Evolutionary conservation across 306 rosid genomes (phyloP).

Genomic region (Malus asiatica): DNA sequence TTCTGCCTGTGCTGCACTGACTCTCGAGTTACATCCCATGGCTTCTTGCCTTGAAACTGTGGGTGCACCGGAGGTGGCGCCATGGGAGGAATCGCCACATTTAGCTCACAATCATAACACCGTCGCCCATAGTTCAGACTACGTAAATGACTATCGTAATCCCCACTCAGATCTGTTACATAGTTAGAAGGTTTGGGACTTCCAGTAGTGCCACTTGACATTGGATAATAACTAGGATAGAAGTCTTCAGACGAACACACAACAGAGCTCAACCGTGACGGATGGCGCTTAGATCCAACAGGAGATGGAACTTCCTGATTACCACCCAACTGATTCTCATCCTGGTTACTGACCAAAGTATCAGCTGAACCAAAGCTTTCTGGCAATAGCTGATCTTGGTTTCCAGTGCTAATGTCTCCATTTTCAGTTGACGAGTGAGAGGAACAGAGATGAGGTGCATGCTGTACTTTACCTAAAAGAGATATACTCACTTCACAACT

Average conservation of each 20-base stretch:
- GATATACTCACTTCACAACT: slow-evolving; percentile 7
- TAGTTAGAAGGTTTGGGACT: slow-evolving; percentile 23
- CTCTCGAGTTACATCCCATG: slow-evolving; percentile 33
- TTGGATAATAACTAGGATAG: slow-evolving; percentile 24
- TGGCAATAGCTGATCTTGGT: slow-evolving; percentile 1
- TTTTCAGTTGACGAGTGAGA: slow-evolving; percentile 1
- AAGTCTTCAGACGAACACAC: slow-evolving; percentile 27
- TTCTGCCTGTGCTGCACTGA: slow-evolving; percentile 27
- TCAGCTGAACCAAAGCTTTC: slow-evolving; percentile 17
- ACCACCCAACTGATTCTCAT: slow-evolving; percentile 21
- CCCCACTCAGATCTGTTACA: slow-evolving; percentile 46
- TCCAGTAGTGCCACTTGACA: slow-evolving; percentile 13
- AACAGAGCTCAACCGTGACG: slow-evolving; percentile 16
- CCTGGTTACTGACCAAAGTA: slow-evolving; percentile 21
- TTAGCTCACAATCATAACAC: slow-evolving; percentile 20
- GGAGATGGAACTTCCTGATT: slow-evolving; percentile 11
- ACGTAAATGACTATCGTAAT: slow-evolving; percentile 20
- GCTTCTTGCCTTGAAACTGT: slow-evolving; percentile 24
- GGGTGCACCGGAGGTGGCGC: slow-evolving; percentile 17
- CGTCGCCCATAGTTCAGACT: slow-evolving; percentile 27
- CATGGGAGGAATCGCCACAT: slow-evolving; percentile 14
- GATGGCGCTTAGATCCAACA: slow-evolving; percentile 18
- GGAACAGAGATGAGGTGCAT: slow-evolving; percentile 23
- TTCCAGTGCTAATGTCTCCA: slow-evolving; percentile 20
- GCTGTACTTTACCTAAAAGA: slow-evolving; percentile 14